Conservation (phyloP, 345 rosid species). For the Stellera chamaejasme region DNA sequence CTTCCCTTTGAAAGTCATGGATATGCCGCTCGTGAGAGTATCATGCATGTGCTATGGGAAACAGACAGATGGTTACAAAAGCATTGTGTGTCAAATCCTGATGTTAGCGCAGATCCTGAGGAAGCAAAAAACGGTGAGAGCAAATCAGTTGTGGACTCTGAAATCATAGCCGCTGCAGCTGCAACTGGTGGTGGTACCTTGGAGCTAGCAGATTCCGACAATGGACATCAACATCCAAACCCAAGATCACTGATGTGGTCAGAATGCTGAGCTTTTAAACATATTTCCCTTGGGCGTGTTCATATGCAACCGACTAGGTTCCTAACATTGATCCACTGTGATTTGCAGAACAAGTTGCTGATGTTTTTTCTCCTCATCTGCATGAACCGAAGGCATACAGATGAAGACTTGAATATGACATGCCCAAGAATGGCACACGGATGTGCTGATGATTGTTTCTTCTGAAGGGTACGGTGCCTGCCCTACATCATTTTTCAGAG, state of each 20-base stretch:
- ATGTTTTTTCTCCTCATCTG: too few species aligned
- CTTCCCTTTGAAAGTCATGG: conserved; percentile 99
- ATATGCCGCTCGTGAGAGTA: conserved; percentile 89
- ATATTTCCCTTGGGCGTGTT: too few species aligned
- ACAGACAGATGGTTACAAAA: conserved; percentile 94
- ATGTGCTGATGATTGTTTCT: too few species aligned
- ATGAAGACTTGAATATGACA: too few species aligned
- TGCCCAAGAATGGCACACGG: too few species aligned
- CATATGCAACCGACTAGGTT: too few species aligned
- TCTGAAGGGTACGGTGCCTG: too few species aligned
- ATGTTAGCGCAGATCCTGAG: conserved; percentile 33
- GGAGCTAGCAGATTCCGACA: conserved; percentile 37
- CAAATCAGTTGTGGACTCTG: conserved; percentile 30
- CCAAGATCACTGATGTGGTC: conserved; percentile 58
- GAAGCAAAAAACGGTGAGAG: conserved; percentile 23
- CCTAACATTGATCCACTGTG: too few species aligned
- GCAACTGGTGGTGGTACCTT: conserved; percentile 49
- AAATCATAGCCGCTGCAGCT: conserved; percentile 34
- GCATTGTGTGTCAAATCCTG: conserved; percentile 60
- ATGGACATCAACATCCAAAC: conserved; percentile 15
- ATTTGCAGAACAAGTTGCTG: too few species aligned
- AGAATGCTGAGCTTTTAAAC: conserved; percentile 5
- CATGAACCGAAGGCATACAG: too few species aligned
- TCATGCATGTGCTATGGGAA: conserved; percentile 99
- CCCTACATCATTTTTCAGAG: too few species aligned